Evolutionary conservation across 306 rosid genomes (phyloP).

Genomic region (barrel medic (Medicago truncatula)): MtrunA17r5.0-ANR NC_053046.1:37304001-37304500

Average conservation of each 20-base stretch:
- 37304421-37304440: too few species aligned
- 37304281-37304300: slow-evolving; percentile 44
- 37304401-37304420: too few species aligned
- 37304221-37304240: slow-evolving; percentile 94
- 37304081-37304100: slow-evolving; percentile 35
- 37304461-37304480: not conserved
- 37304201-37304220: slow-evolving; percentile 72
- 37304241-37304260: slow-evolving; percentile 82
- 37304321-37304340: slow-evolving; percentile 37
- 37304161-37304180: slow-evolving; percentile 77
- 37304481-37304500: slow-evolving; percentile 50
- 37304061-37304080: not conserved
- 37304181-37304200: slow-evolving; percentile 97
- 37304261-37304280: slow-evolving; percentile 51
- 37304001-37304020: not conserved
- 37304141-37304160: slow-evolving; percentile 86
- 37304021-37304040: too few species aligned
- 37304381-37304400: too few species aligned
- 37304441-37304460: not conserved
- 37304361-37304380: too few species aligned
- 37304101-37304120: not conserved
- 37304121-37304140: slow-evolving; percentile 67
- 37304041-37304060: too few species aligned
- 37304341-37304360: slow-evolving; percentile 42
- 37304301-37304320: slow-evolving; percentile 50